These are phyloP conservation scores for Colletotrichum cuscutae DNA, from an alignment of 2,329 filamentous ascomycete genomes.

Conservation along the genomic window DNA sequence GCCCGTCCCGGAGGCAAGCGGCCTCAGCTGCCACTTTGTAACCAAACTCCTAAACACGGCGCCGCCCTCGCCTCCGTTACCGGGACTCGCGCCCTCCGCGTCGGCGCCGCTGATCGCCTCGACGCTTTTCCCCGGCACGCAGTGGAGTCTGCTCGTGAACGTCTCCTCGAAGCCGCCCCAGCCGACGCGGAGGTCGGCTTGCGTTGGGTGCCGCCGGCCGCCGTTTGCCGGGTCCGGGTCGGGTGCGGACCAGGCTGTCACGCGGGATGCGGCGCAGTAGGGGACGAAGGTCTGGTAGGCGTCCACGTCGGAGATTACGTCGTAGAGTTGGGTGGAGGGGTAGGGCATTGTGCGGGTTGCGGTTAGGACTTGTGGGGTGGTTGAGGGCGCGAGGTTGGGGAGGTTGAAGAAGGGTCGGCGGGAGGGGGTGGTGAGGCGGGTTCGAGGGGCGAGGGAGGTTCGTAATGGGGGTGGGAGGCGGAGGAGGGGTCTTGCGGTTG, in stretches of 20 bases:
- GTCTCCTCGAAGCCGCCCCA: conserved; percentile 86
- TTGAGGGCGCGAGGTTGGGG: conserved; percentile 41
- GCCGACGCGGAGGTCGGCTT: conserved; percentile 84
- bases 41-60: conserved; percentile 74
- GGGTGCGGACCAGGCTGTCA: conserved; percentile 77
- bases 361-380: conserved; percentile 69
- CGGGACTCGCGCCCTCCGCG: conserved; percentile 43
- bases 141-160: conserved; percentile 84
- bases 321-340: conserved; percentile 76
- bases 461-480: conserved; percentile 11
- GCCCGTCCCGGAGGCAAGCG: conserved; percentile 47
- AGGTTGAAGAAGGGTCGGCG: conserved; percentile 36
- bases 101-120: conserved; percentile 79
- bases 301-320: conserved; percentile 87
- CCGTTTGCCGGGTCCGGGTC: conserved; percentile 56
- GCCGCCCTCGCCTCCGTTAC: conserved; percentile 40
- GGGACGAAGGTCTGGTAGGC: conserved; percentile 90
- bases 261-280: conserved; percentile 82
- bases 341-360: conserved; percentile 84
- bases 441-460: not conserved
- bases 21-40: conserved; percentile 75
- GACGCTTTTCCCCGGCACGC: conserved; percentile 76
- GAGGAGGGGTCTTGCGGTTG: conserved; percentile 8
- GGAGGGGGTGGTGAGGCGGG: not conserved
- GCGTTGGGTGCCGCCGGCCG: conserved; percentile 70